A percentile compares a stretch with the other conserved stretches of the same genome.
phyloP scores from a whole-genome alignment of 1,284 basidiomycete genomes.

The Entoloma clypeatum region DNA sequence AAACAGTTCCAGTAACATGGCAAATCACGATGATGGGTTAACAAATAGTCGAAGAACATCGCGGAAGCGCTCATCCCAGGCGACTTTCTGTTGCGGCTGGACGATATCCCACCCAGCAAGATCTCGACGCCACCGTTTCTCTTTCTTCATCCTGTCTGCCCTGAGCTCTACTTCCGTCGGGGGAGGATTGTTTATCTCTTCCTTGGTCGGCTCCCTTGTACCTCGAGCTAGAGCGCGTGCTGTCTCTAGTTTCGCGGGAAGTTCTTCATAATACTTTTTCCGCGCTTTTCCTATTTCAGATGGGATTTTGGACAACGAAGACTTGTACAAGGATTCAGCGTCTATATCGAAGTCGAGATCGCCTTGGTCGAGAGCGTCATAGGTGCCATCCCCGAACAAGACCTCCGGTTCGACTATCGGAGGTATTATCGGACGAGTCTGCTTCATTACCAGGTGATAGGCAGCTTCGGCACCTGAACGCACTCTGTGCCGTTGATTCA shows the following conservation, averaged over 20 bases:
- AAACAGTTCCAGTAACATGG: slow-evolving; percentile 6
- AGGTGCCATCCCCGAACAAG: slow-evolving; percentile 24
- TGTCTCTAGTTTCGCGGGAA: slow-evolving; percentile 66
- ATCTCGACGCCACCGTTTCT: slow-evolving; percentile 78
- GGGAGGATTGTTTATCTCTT: slow-evolving; percentile 79
- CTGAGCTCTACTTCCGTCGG: slow-evolving; percentile 85
- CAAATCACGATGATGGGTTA: slow-evolving; percentile 28
- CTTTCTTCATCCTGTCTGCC: slow-evolving; percentile 82
- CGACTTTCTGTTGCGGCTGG: slow-evolving; percentile 54
- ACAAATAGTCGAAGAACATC: slow-evolving; percentile 65
- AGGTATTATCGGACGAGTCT: slow-evolving; percentile 62
- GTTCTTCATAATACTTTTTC: slow-evolving; percentile 73
- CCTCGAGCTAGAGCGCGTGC: slow-evolving; percentile 78
- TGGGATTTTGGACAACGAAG: slow-evolving; percentile 52
- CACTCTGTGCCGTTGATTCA: slow-evolving; percentile 85
- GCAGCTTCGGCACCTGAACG: slow-evolving; percentile 79
- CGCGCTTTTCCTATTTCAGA: slow-evolving; percentile 67
- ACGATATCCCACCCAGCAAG: slow-evolving; percentile 78
- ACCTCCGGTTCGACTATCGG: slow-evolving; percentile 19
- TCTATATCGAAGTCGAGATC: slow-evolving; percentile 77
- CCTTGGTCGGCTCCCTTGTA: slow-evolving; percentile 80
- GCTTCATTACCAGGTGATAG: slow-evolving; percentile 65
- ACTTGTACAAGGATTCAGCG: slow-evolving; percentile 69
- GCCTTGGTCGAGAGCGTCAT: slow-evolving; percentile 21
- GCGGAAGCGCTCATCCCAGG: slow-evolving; percentile 77